phyloP scores from a whole-genome alignment of 2,329 filamentous ascomycete genomes.

The Thelonectria discophora region DNA sequence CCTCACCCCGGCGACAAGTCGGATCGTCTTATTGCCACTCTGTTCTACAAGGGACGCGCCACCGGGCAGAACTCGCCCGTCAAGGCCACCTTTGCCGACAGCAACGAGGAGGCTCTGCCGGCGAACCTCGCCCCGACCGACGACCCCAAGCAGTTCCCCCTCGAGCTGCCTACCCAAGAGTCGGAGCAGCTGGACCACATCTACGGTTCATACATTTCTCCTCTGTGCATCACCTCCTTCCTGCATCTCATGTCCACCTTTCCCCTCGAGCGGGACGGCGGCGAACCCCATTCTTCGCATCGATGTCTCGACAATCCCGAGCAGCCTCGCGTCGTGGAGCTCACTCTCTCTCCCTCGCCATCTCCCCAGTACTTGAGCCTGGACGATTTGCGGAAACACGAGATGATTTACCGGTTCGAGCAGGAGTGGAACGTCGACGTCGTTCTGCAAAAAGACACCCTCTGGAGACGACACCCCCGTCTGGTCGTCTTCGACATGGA shows the following conservation, averaged over 20 bases:
- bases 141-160: constrained; percentile 65
- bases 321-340: constrained; percentile 71
- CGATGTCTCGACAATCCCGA: constrained; percentile 69
- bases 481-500: constrained; percentile 99
- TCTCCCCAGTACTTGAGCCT: constrained; percentile 71
- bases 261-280: constrained; percentile 61
- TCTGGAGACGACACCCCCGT: constrained; percentile 82
- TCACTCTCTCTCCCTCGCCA: constrained; percentile 69
- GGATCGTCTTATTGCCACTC: constrained; percentile 67
- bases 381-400: constrained; percentile 78
- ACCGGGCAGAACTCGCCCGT: constrained; percentile 45
- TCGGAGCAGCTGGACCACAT: constrained; percentile 68
- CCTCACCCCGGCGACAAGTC: constrained; percentile 58
- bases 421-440: constrained; percentile 90
- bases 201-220: constrained; percentile 72
- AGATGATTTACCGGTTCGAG: constrained; percentile 85
- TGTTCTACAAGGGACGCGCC: constrained; percentile 65
- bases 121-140: constrained; percentile 68
- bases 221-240: constrained; percentile 72
- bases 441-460: constrained; percentile 75
- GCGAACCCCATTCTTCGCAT: constrained; percentile 67
- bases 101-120: constrained; percentile 52
- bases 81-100: constrained; percentile 42
- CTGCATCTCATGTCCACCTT: constrained; percentile 72
- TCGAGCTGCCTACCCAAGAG: constrained; percentile 66